Percentiles rank a stretch among this genome's conserved stretches.
Evolutionary conservation across 805 yeast species (phyloP).

Genomic region (Wickerhamomyces canadensis): DNA sequence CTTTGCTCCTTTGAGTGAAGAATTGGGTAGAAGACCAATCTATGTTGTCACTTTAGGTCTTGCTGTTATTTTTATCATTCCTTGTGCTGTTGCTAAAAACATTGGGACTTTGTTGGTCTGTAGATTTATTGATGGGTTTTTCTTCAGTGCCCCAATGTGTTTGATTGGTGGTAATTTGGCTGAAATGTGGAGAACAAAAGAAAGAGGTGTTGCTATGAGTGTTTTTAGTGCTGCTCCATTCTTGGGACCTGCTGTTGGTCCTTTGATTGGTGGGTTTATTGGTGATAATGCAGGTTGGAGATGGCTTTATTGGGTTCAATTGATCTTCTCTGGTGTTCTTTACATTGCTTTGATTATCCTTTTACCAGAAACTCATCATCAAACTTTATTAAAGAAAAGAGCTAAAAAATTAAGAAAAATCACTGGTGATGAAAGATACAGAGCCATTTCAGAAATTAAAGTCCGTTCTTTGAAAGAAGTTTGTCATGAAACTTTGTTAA

Average conservation of each 20-base stretch:
- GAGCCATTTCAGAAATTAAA: constrained; percentile 68
- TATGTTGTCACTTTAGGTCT: constrained; percentile 51
- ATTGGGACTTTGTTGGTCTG: constrained; percentile 71
- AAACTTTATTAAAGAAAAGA: constrained; percentile 54
- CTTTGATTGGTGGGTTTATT: constrained; percentile 70
- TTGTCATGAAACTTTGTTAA: constrained; percentile 51
- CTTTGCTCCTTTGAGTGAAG: constrained; percentile 87
- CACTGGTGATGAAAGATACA: constrained; percentile 80
- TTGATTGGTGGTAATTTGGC: constrained; percentile 85
- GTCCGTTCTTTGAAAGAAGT: constrained; percentile 53
- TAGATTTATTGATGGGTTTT: constrained; percentile 74
- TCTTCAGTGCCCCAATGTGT: constrained; percentile 82
- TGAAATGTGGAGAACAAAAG: constrained; percentile 61
- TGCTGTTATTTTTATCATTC: constrained; percentile 57
- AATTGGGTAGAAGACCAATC: constrained; percentile 70
- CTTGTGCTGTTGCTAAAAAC: constrained; percentile 70
- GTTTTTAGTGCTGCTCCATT: constrained; percentile 69
- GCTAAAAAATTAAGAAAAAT: constrained; percentile 56
- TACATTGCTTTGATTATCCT: constrained; percentile 35
- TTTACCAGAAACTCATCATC: constrained; percentile 66
- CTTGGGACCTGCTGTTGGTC: constrained; percentile 77
- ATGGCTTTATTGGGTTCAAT: constrained; percentile 72
- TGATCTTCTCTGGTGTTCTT: constrained; percentile 48
- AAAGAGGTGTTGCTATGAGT: constrained; percentile 73
- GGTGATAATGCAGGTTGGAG: constrained; percentile 68